phyloP scores from a whole-genome alignment of 163 green algal genomes.

The Scenedesmus sp. region DNA sequence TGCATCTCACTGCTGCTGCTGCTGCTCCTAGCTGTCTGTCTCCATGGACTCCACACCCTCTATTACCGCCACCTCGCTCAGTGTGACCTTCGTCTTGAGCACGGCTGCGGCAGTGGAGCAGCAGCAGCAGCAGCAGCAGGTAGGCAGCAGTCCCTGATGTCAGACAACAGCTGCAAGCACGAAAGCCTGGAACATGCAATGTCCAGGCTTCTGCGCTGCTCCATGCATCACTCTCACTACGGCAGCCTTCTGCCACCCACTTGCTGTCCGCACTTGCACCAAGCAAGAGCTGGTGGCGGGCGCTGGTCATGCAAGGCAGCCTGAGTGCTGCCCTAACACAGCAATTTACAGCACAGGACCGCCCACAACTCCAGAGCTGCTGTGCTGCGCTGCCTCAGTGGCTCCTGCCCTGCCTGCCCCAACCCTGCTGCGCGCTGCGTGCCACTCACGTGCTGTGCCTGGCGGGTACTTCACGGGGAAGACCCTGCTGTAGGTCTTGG shows the following conservation, averaged over 20 bases:
- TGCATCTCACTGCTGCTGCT: not conserved
- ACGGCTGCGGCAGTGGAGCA: slow-evolving; percentile 65
- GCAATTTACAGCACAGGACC: not conserved
- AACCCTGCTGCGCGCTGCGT: not conserved
- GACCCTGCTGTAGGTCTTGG: slow-evolving; percentile 83
- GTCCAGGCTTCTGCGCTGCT: not conserved
- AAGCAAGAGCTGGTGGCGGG: too few species aligned
- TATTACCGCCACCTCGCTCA: slow-evolving; percentile 71
- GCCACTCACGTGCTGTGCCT: slow-evolving; percentile 75
- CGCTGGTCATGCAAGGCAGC: too few species aligned
- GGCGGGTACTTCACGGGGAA: slow-evolving; percentile 77
- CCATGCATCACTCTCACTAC: too few species aligned
- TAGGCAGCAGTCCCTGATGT: not conserved
- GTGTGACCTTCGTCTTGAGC: slow-evolving; percentile 64
- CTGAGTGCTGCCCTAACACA: not conserved
- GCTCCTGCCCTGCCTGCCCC: too few species aligned
- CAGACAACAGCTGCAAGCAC: not conserved
- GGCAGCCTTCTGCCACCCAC: too few species aligned
- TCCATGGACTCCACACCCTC: slow-evolving; percentile 81
- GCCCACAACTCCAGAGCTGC: too few species aligned
- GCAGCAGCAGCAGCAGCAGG: not conserved
- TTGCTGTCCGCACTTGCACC: not conserved
- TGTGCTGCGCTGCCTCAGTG: too few species aligned
- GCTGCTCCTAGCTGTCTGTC: slow-evolving; percentile 41
- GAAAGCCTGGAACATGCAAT: not conserved